phyloP scores from a whole-genome alignment of 2,329 filamentous ascomycete species.

The Didymella arachidicola region DNA sequence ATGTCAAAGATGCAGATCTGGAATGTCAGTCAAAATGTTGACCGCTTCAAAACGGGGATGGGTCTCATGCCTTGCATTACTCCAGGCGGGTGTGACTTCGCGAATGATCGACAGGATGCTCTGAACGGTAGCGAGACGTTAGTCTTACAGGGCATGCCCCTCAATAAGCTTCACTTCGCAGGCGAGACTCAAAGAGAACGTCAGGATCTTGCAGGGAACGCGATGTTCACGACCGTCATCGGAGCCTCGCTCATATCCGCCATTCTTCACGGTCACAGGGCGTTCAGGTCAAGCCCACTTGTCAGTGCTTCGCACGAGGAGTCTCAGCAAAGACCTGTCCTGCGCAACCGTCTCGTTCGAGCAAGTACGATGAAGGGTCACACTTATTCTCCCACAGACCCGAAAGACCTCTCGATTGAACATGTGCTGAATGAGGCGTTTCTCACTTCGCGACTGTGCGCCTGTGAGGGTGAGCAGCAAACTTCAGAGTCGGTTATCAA shows the following conservation, averaged over 20 bases:
- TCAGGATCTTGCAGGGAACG: constrained; percentile 78
- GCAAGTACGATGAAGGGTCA: not conserved
- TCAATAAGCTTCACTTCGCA: constrained; percentile 68
- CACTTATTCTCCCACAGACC: not conserved
- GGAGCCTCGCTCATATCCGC: constrained; percentile 68
- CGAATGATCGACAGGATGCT: constrained; percentile 67
- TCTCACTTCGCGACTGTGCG: constrained; percentile 59
- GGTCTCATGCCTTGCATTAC: constrained; percentile 74
- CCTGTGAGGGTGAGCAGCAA: constrained; percentile 62
- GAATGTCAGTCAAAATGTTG: constrained; percentile 77
- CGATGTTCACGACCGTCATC: constrained; percentile 78
- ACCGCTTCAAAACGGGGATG: constrained; percentile 62
- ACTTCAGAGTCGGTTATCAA: constrained; percentile 54
- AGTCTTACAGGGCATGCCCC: constrained; percentile 72
- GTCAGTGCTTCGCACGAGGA: not conserved
- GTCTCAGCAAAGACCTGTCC: not conserved
- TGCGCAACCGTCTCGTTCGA: constrained; percentile 1
- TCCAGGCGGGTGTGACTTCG: constrained; percentile 67
- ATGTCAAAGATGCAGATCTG: constrained; percentile 62
- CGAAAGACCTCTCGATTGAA: constrained; percentile 20
- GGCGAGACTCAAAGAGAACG: constrained; percentile 66
- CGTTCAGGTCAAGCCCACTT: constrained; percentile 9
- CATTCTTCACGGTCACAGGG: constrained; percentile 55
- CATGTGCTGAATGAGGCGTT: constrained; percentile 35
- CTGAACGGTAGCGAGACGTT: constrained; percentile 70